phyloP scores from a whole-genome alignment of 495 filamentous ascomycete species.

The Penicillium atrosanguineum region DNA sequence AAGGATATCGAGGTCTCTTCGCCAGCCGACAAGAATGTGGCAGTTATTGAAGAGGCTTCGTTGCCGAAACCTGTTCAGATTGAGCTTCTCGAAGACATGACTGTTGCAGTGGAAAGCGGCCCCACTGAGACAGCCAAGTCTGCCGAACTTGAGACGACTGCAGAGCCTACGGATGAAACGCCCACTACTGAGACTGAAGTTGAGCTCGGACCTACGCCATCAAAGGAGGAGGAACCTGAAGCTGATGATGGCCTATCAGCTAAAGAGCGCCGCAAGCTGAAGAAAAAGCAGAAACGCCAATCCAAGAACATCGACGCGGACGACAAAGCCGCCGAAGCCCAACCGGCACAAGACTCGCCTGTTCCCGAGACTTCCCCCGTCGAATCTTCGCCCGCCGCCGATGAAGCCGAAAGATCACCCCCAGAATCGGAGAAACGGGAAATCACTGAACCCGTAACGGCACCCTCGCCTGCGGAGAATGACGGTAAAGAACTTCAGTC shows the following conservation, averaged over 20 bases:
- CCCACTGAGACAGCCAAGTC: neutral
- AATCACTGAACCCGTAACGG: slow-evolving; percentile 28
- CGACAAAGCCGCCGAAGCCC: slow-evolving; percentile 7
- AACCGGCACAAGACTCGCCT: neutral
- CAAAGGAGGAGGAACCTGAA: slow-evolving; percentile 21
- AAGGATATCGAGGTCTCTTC: neutral
- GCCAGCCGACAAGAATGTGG: neutral
- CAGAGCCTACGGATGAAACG: neutral
- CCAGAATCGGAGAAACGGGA: slow-evolving; percentile 25
- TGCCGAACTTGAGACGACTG: slow-evolving; percentile 7
- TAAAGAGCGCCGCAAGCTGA: slow-evolving; percentile 45
- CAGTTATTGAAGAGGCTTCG: neutral
- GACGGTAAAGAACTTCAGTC: slow-evolving; percentile 52
- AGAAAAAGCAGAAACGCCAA: slow-evolving; percentile 46
- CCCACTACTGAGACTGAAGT: slow-evolving; percentile 4
- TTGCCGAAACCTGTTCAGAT: neutral
- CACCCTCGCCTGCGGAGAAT: slow-evolving; percentile 43
- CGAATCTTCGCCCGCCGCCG: slow-evolving; percentile 5
- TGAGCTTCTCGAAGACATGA: neutral
- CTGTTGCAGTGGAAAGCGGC: slow-evolving; percentile 2
- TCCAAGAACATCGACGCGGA: slow-evolving; percentile 29
- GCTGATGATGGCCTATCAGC: slow-evolving; percentile 31
- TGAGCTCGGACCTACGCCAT: slow-evolving; percentile 8
- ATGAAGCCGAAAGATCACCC: slow-evolving; percentile 11
- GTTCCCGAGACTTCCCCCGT: neutral